A percentile compares a stretch with the other conserved stretches of the same genome.
phyloP scores from a whole-genome alignment of 2,329 filamentous ascomycete genomes.

The Talaromyces atroroseus region DNA sequence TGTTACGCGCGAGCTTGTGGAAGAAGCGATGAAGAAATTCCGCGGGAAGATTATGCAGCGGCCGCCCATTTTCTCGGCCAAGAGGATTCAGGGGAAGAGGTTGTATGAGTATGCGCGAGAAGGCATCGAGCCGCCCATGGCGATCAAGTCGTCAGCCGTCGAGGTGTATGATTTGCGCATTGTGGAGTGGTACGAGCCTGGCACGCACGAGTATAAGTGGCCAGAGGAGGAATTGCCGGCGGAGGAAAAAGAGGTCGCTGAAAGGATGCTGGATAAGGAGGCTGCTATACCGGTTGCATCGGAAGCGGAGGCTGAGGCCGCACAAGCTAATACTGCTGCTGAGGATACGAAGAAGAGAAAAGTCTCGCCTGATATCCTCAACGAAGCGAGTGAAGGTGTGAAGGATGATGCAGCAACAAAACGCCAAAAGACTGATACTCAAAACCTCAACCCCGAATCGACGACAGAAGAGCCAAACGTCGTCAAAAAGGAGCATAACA shows the following conservation, averaged over 20 bases:
- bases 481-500: background rate
- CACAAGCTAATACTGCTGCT: slow-evolving; percentile 2
- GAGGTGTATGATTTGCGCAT: slow-evolving; percentile 73
- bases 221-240: slow-evolving; percentile 71
- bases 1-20: slow-evolving; percentile 71
- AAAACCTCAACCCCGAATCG: slow-evolving; percentile 16
- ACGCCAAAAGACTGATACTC: slow-evolving; percentile 5
- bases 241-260: slow-evolving; percentile 69
- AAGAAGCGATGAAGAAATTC: slow-evolving; percentile 64
- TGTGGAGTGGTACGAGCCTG: slow-evolving; percentile 76
- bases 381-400: background rate
- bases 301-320: slow-evolving; percentile 16
- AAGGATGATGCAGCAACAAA: background rate
- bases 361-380: slow-evolving; percentile 22
- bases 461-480: slow-evolving; percentile 3
- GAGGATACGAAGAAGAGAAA: slow-evolving; percentile 28
- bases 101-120: slow-evolving; percentile 94
- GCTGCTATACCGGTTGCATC: slow-evolving; percentile 19
- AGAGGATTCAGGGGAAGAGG: slow-evolving; percentile 89
- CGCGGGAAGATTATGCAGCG: slow-evolving; percentile 81
- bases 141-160: slow-evolving; percentile 76
- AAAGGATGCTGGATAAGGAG: slow-evolving; percentile 53
- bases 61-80: slow-evolving; percentile 85
- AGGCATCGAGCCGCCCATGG: slow-evolving; percentile 76
- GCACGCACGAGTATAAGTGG: slow-evolving; percentile 72